phyloP scores from a whole-genome alignment of 345 rosid genomes.

The Citrus medica region DNA sequence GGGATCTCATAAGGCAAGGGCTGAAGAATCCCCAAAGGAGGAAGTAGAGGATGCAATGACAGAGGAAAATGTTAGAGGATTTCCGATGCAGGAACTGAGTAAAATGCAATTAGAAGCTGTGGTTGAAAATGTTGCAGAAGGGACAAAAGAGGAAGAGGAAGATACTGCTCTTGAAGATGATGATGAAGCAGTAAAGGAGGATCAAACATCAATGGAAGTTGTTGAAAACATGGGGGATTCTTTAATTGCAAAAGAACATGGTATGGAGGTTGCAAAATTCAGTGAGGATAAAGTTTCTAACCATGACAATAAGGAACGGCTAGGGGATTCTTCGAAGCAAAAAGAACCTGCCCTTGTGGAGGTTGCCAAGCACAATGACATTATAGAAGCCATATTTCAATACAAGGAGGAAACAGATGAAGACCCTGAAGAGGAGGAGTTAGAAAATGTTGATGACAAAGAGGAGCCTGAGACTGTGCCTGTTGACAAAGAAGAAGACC shows the following conservation, averaged over 20 bases:
- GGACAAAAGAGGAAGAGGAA: slow-evolving; percentile 7
- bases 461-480: slow-evolving; percentile 14
- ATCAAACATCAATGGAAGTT: slow-evolving; percentile 1
- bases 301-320: not conserved
- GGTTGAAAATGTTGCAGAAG: slow-evolving; percentile 13
- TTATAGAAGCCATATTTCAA: not conserved
- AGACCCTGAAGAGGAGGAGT: slow-evolving; percentile 8
- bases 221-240: not conserved
- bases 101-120: slow-evolving; percentile 3
- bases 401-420: slow-evolving; percentile 2
- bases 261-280: slow-evolving; percentile 1
- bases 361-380: slow-evolving; percentile 3
- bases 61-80: slow-evolving; percentile 20
- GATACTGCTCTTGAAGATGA: slow-evolving; percentile 17
- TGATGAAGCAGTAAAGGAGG: slow-evolving; percentile 14
- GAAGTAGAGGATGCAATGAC: not conserved
- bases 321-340: not conserved
- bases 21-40: slow-evolving; percentile 12
- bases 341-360: slow-evolving; percentile 4
- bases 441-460: slow-evolving; percentile 2
- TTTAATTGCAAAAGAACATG: not conserved
- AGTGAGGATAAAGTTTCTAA: not conserved
- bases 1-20: slow-evolving; percentile 19
- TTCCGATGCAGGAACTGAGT: slow-evolving; percentile 6
- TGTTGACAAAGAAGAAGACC: slow-evolving; percentile 12